Evolutionary conservation across 768 basidiomycete species (phyloP).

Genomic region (Favolaschia claudopus): DNA sequence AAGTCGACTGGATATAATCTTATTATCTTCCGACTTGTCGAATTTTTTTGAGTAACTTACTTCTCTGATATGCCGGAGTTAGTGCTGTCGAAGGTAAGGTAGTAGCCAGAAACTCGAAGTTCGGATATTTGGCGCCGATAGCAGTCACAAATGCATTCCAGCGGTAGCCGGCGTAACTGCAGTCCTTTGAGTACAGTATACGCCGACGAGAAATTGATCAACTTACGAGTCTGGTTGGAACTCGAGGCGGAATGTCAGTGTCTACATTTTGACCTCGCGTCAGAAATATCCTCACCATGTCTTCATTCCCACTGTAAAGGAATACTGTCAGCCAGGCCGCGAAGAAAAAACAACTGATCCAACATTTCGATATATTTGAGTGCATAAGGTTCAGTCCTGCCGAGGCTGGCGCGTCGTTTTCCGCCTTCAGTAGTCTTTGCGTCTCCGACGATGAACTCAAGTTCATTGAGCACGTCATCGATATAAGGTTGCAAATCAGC

Average conservation of each 20-base stretch:
- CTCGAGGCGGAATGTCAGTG: constrained; percentile 11
- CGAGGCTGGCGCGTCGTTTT: constrained; percentile 56
- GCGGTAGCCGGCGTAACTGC: constrained; percentile 51
- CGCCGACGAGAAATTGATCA: constrained; percentile 19
- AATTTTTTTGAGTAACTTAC: constrained; percentile 15
- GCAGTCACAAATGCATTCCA: constrained; percentile 29
- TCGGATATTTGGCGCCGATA: constrained; percentile 33
- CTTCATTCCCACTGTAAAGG: constrained; percentile 39
- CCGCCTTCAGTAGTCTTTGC: constrained; percentile 47
- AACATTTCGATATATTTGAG: constrained; percentile 59
- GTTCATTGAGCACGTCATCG: constrained; percentile 45
- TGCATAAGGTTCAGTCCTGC: constrained; percentile 59
- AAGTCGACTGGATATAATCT: constrained; percentile 50
- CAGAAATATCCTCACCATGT: constrained; percentile 27
- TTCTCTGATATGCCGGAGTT: constrained; percentile 51
- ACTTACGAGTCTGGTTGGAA: constrained; percentile 40
- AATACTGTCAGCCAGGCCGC: neutral
- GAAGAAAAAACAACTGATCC: constrained; percentile 25
- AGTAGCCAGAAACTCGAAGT: constrained; percentile 59
- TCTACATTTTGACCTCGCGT: neutral
- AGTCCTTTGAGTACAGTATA: constrained; percentile 43
- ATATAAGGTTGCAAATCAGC: constrained; percentile 19
- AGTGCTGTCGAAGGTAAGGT: constrained; percentile 48
- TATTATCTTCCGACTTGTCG: neutral
- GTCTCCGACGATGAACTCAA: constrained; percentile 65